Evolutionary conservation across 2,329 filamentous ascomycete species (phyloP).

Genomic region (Ophiostoma pallidulum): DNA sequence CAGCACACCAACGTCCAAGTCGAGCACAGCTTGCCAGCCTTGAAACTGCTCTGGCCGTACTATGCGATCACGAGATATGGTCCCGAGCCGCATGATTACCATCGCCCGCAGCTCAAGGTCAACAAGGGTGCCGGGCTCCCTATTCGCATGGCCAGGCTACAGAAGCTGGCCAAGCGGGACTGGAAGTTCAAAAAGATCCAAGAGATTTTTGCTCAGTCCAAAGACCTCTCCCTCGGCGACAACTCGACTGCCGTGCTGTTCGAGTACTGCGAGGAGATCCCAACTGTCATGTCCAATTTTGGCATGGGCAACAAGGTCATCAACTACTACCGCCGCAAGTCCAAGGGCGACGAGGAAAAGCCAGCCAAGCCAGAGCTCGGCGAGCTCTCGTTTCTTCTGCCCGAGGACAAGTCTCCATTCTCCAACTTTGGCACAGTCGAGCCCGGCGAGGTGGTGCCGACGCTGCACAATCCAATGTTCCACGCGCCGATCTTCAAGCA

Average conservation of each 20-base stretch:
- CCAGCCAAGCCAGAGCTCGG: slow-evolving; percentile 77
- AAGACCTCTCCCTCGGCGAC: slow-evolving; percentile 77
- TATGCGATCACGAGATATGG: slow-evolving; percentile 77
- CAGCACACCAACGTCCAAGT: slow-evolving; percentile 86
- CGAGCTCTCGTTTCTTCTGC: slow-evolving; percentile 77
- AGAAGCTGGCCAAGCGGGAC: slow-evolving; percentile 66
- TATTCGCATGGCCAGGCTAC: slow-evolving; percentile 61
- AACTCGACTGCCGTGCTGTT: slow-evolving; percentile 82
- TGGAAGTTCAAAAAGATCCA: slow-evolving; percentile 70
- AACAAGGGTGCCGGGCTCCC: slow-evolving; percentile 56
- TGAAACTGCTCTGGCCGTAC: slow-evolving; percentile 90
- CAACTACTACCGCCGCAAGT: slow-evolving; percentile 90
- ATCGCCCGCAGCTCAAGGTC: slow-evolving; percentile 70
- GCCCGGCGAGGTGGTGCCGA: slow-evolving; percentile 79
- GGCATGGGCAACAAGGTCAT: slow-evolving; percentile 95
- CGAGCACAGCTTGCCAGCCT: slow-evolving; percentile 85
- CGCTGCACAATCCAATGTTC: slow-evolving; percentile 92
- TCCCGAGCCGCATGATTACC: slow-evolving; percentile 65
- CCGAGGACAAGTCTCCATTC: slow-evolving; percentile 93
- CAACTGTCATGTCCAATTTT: slow-evolving; percentile 86
- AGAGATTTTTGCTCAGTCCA: slow-evolving; percentile 69
- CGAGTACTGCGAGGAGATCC: slow-evolving; percentile 92
- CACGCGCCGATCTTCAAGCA: slow-evolving; percentile 91
- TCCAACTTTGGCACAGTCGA: slow-evolving; percentile 90
- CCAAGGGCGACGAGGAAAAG: slow-evolving; percentile 62